These are phyloP conservation scores for Paecilomyces dactylethromorphus DNA, from an alignment of 2,329 filamentous ascomycete species.

Conservation along the genomic window DNA sequence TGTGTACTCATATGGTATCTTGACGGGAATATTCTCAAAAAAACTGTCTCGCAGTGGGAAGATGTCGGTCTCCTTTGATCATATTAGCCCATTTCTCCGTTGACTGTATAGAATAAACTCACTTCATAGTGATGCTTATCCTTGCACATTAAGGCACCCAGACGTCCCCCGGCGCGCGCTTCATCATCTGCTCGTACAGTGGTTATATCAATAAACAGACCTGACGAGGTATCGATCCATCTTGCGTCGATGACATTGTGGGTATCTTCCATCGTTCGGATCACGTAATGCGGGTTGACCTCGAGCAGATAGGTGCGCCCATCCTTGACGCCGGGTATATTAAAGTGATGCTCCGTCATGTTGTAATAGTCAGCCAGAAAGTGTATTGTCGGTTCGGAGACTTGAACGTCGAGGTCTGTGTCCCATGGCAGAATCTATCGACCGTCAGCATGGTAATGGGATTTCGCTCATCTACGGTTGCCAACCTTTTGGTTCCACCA, in stretches of 20 bases:
- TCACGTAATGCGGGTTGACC: slow-evolving; percentile 51
- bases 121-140: slow-evolving; percentile 49
- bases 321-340: slow-evolving; percentile 27
- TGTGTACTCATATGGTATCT: slow-evolving; percentile 52
- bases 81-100: not conserved
- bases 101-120: slow-evolving; percentile 5
- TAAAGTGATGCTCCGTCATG: slow-evolving; percentile 52
- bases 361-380: slow-evolving; percentile 55
- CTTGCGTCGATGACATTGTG: slow-evolving; percentile 54
- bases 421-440: slow-evolving; percentile 55
- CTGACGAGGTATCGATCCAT: slow-evolving; percentile 55
- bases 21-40: slow-evolving; percentile 49
- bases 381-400: slow-evolving; percentile 49
- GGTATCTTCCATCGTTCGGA: slow-evolving; percentile 38
- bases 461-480: not conserved
- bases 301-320: slow-evolving; percentile 49
- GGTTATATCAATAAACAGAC: slow-evolving; percentile 58
- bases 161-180: slow-evolving; percentile 28
- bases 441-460: not conserved
- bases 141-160: slow-evolving; percentile 49
- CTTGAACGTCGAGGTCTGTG: slow-evolving; percentile 54
- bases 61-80: slow-evolving; percentile 42
- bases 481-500: slow-evolving; percentile 53
- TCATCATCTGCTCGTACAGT: slow-evolving; percentile 44
- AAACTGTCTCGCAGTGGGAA: slow-evolving; percentile 50